A percentile compares a stretch with the other conserved stretches of the same genome.
phyloP scores from a whole-genome alignment of 2,329 filamentous ascomycete genomes.

The Diplodia seriata region DNA sequence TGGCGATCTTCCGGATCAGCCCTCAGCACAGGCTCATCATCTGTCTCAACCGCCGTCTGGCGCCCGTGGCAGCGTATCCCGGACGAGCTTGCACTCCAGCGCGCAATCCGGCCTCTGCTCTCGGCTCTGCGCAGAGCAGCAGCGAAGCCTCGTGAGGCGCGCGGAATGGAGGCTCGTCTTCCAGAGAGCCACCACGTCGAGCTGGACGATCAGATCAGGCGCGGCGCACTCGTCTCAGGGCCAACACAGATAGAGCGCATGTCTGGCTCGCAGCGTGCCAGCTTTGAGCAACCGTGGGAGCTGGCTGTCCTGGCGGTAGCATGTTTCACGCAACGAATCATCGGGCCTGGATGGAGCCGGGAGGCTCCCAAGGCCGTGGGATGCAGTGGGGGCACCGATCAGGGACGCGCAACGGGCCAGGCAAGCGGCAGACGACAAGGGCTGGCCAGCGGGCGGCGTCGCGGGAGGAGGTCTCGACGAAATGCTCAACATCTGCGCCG shows the following conservation, averaged over 20 bases:
- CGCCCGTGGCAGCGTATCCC: background rate
- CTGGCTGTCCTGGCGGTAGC: conserved; percentile 10
- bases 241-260: background rate
- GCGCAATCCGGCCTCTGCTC: conserved; percentile 4
- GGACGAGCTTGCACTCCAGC: background rate
- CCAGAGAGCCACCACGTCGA: background rate
- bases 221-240: background rate
- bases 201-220: background rate
- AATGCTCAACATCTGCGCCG: conserved; percentile 14
- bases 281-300: conserved; percentile 2
- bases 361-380: conserved; percentile 6
- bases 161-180: conserved; percentile 9
- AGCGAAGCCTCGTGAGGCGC: background rate
- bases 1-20: conserved; percentile 26
- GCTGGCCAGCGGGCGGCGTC: conserved; percentile 10
- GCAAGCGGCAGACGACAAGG: conserved; percentile 14
- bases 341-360: conserved; percentile 5
- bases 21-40: conserved; percentile 20
- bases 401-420: background rate
- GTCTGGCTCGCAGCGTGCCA: conserved; percentile 4
- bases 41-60: conserved; percentile 14
- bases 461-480: conserved; percentile 13
- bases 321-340: conserved; percentile 26
- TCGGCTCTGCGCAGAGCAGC: conserved; percentile 6
- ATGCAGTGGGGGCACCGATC: conserved; percentile 10